These are phyloP conservation scores for Rhodotorula paludigena DNA, from an alignment of 768 basidiomycete species.

Conservation along the genomic window DNA sequence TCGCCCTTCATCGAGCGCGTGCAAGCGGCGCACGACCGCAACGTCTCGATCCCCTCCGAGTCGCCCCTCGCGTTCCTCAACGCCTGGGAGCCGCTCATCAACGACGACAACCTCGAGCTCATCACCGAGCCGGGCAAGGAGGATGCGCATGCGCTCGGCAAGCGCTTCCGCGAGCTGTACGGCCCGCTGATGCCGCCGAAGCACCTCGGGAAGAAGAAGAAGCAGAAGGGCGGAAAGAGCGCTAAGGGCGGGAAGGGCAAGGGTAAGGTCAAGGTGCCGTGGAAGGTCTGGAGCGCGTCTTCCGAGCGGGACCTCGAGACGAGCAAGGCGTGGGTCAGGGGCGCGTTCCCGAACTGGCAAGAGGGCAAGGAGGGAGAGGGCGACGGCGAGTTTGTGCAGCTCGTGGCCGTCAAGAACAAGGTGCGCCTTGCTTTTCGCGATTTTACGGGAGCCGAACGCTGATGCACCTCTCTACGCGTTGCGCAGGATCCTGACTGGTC, in stretches of 20 bases:
- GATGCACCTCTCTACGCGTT: background rate
- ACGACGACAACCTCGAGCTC: constrained; percentile 47
- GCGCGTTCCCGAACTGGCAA: constrained; percentile 48
- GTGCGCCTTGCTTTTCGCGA: background rate
- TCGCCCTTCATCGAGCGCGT: constrained; percentile 48
- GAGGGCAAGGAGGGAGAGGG: constrained; percentile 48
- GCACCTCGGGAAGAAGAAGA: constrained; percentile 16
- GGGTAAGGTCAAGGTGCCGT: constrained; percentile 12
- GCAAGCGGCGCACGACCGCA: constrained; percentile 16
- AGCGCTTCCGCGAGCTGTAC: constrained; percentile 34
- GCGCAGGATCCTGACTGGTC: constrained; percentile 46
- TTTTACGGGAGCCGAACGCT: background rate
- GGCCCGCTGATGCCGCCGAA: constrained; percentile 35
- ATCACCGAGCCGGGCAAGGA: constrained; percentile 45
- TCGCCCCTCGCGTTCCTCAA: constrained; percentile 46
- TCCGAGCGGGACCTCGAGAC: constrained; percentile 46
- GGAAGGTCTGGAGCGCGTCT: constrained; percentile 48
- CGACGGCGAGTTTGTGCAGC: constrained; percentile 46
- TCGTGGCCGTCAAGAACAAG: constrained; percentile 49
- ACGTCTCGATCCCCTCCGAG: background rate
- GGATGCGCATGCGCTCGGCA: constrained; percentile 45
- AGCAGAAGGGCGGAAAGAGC: constrained; percentile 31
- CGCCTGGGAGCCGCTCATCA: constrained; percentile 46
- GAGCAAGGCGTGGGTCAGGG: constrained; percentile 47
- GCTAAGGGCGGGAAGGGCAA: background rate